phyloP scores from a whole-genome alignment of 495 filamentous ascomycete species.

The Penicillium cosmopolitanum region DNA sequence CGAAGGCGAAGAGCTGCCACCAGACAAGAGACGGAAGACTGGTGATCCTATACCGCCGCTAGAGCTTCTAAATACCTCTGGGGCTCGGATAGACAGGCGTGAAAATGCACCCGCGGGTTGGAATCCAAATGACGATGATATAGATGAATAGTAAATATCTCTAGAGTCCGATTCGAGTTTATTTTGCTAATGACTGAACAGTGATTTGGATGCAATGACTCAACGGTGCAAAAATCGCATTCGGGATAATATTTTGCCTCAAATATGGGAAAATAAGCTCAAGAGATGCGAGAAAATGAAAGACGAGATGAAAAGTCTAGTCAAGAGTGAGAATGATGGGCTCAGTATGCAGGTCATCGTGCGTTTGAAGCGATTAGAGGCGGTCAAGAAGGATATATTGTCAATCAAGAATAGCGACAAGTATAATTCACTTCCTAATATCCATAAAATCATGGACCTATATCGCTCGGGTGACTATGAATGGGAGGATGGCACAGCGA shows the following conservation, averaged over 20 bases:
- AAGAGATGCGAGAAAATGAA: not conserved
- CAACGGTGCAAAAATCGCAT: not conserved
- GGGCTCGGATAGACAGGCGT: no score
- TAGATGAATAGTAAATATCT: not conserved
- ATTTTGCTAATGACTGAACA: not conserved
- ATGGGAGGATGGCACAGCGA: not conserved
- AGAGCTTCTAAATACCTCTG: no score
- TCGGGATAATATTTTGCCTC: not conserved
- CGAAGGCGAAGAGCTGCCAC: no score
- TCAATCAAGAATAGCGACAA: not conserved
- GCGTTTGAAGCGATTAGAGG: not conserved
- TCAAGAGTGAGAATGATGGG: not conserved
- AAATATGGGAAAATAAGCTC: not conserved
- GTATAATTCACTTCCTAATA: not conserved
- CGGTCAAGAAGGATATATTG: not conserved
- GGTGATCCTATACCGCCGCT: no score
- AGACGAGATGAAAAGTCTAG: not conserved
- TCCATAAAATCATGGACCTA: not conserved
- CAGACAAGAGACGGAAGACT: no score
- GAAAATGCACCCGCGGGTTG: no score
- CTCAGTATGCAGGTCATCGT: not conserved
- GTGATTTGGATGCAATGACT: not conserved
- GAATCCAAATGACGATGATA: no score
- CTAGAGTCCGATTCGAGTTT: not conserved
- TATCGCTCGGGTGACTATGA: not conserved